A percentile compares a stretch with the other conserved stretches of the same genome.
Evolutionary conservation across 345 rosid genomes (phyloP).

Genomic region (Gossypium sturtianum): DNA sequence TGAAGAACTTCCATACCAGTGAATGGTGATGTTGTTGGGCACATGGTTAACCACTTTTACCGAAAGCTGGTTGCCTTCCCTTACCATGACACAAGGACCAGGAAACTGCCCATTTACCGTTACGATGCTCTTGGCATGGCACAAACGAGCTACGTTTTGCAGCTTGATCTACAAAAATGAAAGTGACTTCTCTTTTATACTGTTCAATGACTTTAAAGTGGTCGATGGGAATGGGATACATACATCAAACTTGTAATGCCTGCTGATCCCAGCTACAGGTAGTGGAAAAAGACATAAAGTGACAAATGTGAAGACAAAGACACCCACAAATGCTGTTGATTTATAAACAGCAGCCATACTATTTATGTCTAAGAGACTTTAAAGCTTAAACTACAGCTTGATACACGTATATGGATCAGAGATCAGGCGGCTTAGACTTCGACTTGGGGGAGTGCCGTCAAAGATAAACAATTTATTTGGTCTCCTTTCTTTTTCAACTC

Average conservation of each 20-base stretch:
- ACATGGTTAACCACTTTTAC: not conserved
- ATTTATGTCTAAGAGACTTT: slow-evolving; percentile 16
- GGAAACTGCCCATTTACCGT: slow-evolving; percentile 40
- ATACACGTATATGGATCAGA: not conserved
- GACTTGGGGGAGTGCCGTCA: slow-evolving; percentile 45
- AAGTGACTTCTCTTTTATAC: not conserved
- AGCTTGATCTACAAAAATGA: slow-evolving; percentile 25
- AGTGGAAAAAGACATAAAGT: slow-evolving; percentile 27
- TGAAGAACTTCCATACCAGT: slow-evolving; percentile 28
- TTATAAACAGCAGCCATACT: slow-evolving; percentile 30
- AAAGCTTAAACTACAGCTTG: not conserved
- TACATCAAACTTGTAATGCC: slow-evolving; percentile 70
- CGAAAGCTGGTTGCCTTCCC: slow-evolving; percentile 38
- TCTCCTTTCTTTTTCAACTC: slow-evolving; percentile 34
- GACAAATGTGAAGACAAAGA: slow-evolving; percentile 17
- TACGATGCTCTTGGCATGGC: not conserved
- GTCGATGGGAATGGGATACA: slow-evolving; percentile 5
- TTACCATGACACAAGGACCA: slow-evolving; percentile 45
- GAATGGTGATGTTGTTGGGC: slow-evolving; percentile 6
- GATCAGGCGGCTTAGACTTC: not conserved
- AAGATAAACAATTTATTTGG: slow-evolving; percentile 49
- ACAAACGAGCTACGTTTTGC: slow-evolving; percentile 42
- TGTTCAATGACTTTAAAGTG: not conserved
- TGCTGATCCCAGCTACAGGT: slow-evolving; percentile 42
- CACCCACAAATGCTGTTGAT: slow-evolving; percentile 10